Conservation (phyloP, 2,329 filamentous ascomycete genomes). For the Cladosporium austrohemisphaericum region DNA sequence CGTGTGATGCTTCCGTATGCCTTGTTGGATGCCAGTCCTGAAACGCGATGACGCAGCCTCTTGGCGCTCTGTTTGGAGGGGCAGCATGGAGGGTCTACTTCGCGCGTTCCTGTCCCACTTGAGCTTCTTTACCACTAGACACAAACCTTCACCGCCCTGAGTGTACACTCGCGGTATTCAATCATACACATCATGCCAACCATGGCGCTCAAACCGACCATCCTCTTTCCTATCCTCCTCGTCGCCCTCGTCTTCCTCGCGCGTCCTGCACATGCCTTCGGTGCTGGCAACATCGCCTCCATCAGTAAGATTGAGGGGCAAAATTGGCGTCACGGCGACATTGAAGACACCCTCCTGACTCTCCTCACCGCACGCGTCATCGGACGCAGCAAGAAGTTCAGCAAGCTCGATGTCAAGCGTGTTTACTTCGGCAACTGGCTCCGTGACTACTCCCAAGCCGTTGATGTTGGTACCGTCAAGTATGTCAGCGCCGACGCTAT, state of each 20-base stretch:
- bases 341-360: slow-evolving; percentile 49
- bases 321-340: slow-evolving; percentile 53
- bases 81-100: slow-evolving; percentile 8
- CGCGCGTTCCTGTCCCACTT: too few species aligned
- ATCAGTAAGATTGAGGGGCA: slow-evolving; percentile 43
- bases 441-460: slow-evolving; percentile 53
- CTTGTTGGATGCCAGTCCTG: neutral
- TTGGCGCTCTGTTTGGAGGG: slow-evolving; percentile 8
- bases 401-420: slow-evolving; percentile 60
- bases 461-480: slow-evolving; percentile 53
- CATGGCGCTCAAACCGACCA: slow-evolving; percentile 8
- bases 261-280: slow-evolving; percentile 37
- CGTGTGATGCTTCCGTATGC: too few species aligned
- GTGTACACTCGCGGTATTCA: too few species aligned
- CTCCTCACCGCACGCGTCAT: slow-evolving; percentile 39
- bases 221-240: slow-evolving; percentile 24
- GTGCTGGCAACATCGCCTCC: slow-evolving; percentile 45
- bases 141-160: too few species aligned
- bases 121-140: neutral
- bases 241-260: slow-evolving; percentile 28
- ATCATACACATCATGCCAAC: slow-evolving; percentile 2
- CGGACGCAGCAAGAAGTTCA: slow-evolving; percentile 68
- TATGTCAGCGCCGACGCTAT: slow-evolving; percentile 54
- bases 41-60: neutral
- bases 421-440: slow-evolving; percentile 42